These are phyloP conservation scores for Phaffomyces opuntiae DNA, from an alignment of 805 yeast species.

Conservation along the genomic window DNA sequence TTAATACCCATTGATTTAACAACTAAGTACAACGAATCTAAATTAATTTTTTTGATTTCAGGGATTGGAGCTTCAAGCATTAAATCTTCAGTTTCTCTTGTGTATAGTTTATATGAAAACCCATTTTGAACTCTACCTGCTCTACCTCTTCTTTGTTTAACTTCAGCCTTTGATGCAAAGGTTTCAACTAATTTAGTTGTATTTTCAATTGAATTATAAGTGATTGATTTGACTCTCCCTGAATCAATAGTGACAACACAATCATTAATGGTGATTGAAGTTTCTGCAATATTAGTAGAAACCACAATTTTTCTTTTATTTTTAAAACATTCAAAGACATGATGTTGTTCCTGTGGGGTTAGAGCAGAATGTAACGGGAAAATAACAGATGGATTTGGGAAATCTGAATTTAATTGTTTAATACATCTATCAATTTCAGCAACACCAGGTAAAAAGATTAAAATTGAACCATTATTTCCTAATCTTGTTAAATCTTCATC, in stretches of 20 bases:
- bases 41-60: constrained; percentile 76
- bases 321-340: constrained; percentile 57
- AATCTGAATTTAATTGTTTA: constrained; percentile 25
- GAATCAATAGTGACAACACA: constrained; percentile 87
- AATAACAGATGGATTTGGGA: constrained; percentile 28
- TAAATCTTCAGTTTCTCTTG: constrained; percentile 48
- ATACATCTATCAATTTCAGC: constrained; percentile 74
- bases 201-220: constrained; percentile 60
- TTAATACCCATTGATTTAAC: constrained; percentile 86
- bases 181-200: constrained; percentile 67
- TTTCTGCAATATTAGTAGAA: constrained; percentile 92
- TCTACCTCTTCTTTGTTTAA: constrained; percentile 89
- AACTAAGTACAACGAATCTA: constrained; percentile 75
- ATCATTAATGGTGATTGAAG: constrained; percentile 94
- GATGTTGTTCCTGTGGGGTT: constrained; percentile 72
- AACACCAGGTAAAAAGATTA: constrained; percentile 86
- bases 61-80: constrained; percentile 79
- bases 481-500: constrained; percentile 40
- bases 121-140: constrained; percentile 95
- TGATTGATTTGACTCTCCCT: constrained; percentile 76
- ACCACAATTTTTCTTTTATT: constrained; percentile 73
- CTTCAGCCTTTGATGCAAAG: constrained; percentile 90
- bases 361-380: constrained; percentile 88
- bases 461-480: constrained; percentile 58
- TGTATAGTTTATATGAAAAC: constrained; percentile 71